Evolutionary conservation across 345 rosid species (phyloP).

Genomic region (Passiflora organensis): DNA sequence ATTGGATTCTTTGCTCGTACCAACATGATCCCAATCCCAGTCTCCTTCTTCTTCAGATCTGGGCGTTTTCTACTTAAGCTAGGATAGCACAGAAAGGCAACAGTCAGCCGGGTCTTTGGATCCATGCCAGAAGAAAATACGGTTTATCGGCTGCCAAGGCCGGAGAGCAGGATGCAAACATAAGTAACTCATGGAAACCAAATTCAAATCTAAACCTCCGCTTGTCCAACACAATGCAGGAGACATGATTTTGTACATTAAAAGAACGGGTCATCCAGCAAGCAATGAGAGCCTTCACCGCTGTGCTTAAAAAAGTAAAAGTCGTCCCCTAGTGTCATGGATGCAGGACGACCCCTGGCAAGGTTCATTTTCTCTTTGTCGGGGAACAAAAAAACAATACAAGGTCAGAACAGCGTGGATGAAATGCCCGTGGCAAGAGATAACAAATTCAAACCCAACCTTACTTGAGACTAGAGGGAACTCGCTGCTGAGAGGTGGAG

Average conservation of each 20-base stretch:
- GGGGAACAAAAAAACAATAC: conserved; percentile 56
- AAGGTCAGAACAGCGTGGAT: conserved; percentile 45
- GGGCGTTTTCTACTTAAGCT: too few relatives aligned
- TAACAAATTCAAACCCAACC: conserved; percentile 62
- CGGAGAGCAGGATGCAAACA: neutral
- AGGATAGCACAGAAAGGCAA: too few relatives aligned
- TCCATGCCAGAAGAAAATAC: too few relatives aligned
- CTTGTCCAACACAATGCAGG: neutral
- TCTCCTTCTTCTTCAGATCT: too few relatives aligned
- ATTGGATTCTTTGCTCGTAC: too few relatives aligned
- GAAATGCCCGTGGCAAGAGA: conserved; percentile 83
- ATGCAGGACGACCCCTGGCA: conserved; percentile 67
- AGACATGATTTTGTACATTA: neutral
- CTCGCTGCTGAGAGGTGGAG: conserved; percentile 67
- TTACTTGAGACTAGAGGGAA: conserved; percentile 72
- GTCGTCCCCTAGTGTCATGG: conserved; percentile 66
- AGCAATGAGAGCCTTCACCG: conserved; percentile 60
- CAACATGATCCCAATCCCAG: too few relatives aligned
- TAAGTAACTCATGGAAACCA: neutral
- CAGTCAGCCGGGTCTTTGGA: too few relatives aligned
- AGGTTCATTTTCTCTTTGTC: conserved; percentile 66
- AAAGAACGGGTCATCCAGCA: conserved; percentile 32
- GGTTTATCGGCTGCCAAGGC: neutral
- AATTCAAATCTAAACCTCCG: neutral
- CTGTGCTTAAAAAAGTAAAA: conserved; percentile 74